Conservation (phyloP, 1,139 yeast species). For the Lodderomyces metapsilosis region DNA sequence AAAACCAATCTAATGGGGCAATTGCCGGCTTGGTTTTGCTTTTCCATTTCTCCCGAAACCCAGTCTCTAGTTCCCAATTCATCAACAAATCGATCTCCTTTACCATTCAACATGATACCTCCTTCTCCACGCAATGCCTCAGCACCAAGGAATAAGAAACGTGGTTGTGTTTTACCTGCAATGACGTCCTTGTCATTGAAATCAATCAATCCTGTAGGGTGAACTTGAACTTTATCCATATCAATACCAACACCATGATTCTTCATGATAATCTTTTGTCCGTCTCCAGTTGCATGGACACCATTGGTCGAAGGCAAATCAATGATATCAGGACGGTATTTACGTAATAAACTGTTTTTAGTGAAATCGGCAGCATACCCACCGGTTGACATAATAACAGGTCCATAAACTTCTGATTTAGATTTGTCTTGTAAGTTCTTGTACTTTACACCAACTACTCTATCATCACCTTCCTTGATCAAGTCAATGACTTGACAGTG, state of each 20-base stretch:
- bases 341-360: slow-evolving; percentile 46
- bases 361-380: slow-evolving; percentile 69
- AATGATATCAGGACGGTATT: slow-evolving; percentile 61
- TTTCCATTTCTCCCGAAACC: slow-evolving; percentile 61
- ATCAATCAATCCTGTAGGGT: slow-evolving; percentile 79
- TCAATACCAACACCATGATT: slow-evolving; percentile 65
- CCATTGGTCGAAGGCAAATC: slow-evolving; percentile 74
- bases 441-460: slow-evolving; percentile 50
- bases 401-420: slow-evolving; percentile 41
- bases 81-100: slow-evolving; percentile 68
- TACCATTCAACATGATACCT: slow-evolving; percentile 61
- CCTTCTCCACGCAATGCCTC: slow-evolving; percentile 80
- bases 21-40: slow-evolving; percentile 41
- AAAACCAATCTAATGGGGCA: slow-evolving; percentile 54
- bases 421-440: slow-evolving; percentile 36
- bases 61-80: slow-evolving; percentile 71
- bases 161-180: slow-evolving; percentile 35
- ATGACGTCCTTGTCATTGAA: slow-evolving; percentile 54
- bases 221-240: slow-evolving; percentile 77
- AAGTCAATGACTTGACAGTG: slow-evolving; percentile 59
- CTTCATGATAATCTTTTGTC: slow-evolving; percentile 59
- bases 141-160: slow-evolving; percentile 71
- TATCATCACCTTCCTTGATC: slow-evolving; percentile 27
- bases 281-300: slow-evolving; percentile 74
- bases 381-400: slow-evolving; percentile 77